phyloP scores from a whole-genome alignment of 78 protist genomes.

The Dictyostelium brefeldianum region DNA sequence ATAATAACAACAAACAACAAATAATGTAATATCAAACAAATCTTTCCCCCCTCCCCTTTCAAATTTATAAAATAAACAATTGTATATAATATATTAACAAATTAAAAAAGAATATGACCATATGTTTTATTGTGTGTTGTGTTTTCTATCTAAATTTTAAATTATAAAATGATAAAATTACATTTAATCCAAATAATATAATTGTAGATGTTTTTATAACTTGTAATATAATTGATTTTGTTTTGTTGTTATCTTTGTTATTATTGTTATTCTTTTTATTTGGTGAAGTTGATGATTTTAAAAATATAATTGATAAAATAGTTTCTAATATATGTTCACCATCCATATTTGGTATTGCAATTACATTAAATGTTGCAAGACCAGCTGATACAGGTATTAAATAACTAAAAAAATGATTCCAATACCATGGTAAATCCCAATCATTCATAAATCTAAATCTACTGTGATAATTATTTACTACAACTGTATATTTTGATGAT shows the following conservation, averaged over 20 bases:
- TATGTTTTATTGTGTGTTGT: too few species aligned
- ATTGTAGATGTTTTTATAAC: not conserved
- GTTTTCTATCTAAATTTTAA: not conserved
- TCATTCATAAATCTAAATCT: slow-evolving; percentile 7
- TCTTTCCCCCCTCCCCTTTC: too few species aligned
- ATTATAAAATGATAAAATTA: slow-evolving; percentile 6
- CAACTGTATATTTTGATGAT: not conserved
- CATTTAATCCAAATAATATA: not conserved
- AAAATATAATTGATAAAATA: slow-evolving; percentile 1
- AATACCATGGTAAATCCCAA: slow-evolving; percentile 17
- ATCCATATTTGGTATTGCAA: slow-evolving; percentile 30
- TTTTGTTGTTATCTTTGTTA: not conserved
- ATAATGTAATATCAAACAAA: too few species aligned
- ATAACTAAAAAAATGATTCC: slow-evolving; percentile 6
- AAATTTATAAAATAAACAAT: too few species aligned
- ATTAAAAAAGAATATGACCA: too few species aligned
- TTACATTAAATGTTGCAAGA: slow-evolving; percentile 33
- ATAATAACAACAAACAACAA: too few species aligned
- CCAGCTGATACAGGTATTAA: slow-evolving; percentile 41
- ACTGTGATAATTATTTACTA: slow-evolving; percentile 35
- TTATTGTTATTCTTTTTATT: not conserved
- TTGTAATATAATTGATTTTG: not conserved
- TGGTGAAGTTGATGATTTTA: not conserved
- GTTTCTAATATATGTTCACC: slow-evolving; percentile 42
- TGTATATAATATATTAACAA: too few species aligned